These are phyloP conservation scores for Falciphora oryzae DNA, from an alignment of 2,329 filamentous ascomycete genomes.

Conservation along the genomic window DNA sequence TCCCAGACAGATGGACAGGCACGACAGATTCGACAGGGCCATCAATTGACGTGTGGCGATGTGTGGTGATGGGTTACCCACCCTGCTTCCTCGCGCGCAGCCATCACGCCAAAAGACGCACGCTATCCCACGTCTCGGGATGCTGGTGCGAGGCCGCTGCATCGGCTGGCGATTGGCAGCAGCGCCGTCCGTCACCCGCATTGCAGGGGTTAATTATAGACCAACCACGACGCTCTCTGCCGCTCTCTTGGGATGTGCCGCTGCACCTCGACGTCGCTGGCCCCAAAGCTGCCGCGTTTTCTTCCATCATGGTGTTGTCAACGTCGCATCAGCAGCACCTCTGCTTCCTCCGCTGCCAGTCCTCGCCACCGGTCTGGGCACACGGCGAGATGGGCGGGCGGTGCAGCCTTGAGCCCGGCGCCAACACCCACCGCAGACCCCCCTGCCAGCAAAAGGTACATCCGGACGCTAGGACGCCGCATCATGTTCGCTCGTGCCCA, in stretches of 20 bases:
- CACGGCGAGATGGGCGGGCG: too few species aligned
- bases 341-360: background rate
- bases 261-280: background rate
- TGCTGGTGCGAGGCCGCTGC: too few species aligned
- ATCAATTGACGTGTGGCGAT: too few species aligned
- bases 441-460: too few species aligned
- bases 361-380: too few species aligned
- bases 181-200: background rate
- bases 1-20: too few species aligned
- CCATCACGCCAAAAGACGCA: background rate
- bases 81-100: too few species aligned
- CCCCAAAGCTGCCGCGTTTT: background rate
- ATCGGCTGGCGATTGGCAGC: background rate
- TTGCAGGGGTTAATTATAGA: slow-evolving; percentile 2
- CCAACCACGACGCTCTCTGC: background rate
- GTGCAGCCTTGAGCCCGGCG: background rate
- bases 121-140: background rate
- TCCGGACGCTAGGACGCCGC: too few species aligned
- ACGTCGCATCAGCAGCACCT: background rate
- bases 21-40: too few species aligned
- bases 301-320: background rate
- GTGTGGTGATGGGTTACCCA: too few species aligned
- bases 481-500: too few species aligned
- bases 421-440: background rate
- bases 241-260: background rate